These are phyloP conservation scores for Microthlaspi erraticum DNA, from an alignment of 345 rosid species.

Conservation along the genomic window DNA sequence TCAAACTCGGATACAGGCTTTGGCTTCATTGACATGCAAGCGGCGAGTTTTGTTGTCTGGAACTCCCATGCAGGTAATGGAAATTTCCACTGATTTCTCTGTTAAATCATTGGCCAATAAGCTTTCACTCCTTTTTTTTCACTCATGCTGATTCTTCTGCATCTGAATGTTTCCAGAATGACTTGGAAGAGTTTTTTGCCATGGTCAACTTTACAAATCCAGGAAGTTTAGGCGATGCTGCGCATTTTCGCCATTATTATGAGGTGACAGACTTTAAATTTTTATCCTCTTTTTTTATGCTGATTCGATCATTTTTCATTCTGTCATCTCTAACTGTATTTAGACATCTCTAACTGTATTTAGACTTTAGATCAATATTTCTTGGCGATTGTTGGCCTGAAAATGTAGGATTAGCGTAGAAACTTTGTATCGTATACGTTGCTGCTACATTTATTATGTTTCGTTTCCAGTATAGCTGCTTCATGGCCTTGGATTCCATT, in stretches of 20 bases:
- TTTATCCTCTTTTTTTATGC: conserved; percentile 23
- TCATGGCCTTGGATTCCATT: conserved; percentile 27
- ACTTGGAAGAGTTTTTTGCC: conserved; percentile 96
- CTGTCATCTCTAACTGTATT: conserved; percentile 13
- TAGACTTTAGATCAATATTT: conserved; percentile 4
- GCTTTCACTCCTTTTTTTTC: conserved; percentile 1
- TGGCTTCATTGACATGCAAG: conserved; percentile 88
- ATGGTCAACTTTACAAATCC: conserved; percentile 99
- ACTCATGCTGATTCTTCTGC: conserved; percentile 20
- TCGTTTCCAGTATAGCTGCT: conserved; percentile 23
- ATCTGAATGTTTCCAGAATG: conserved; percentile 68
- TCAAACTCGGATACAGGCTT: conserved; percentile 62
- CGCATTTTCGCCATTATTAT: conserved; percentile 87
- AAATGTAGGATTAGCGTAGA: conserved; percentile 16
- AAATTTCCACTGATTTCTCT: conserved; percentile 28
- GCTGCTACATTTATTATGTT: conserved; percentile 12
- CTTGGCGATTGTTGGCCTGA: background rate
- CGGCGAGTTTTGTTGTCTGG: conserved; percentile 94
- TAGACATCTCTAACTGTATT: conserved; percentile 12
- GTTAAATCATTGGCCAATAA: background rate
- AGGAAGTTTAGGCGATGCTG: conserved; percentile 85
- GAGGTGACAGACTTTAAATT: conserved; percentile 58
- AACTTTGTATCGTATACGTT: conserved; percentile 17
- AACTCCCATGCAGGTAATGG: conserved; percentile 95
- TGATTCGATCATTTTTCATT: conserved; percentile 5